Evolutionary conservation across 768 basidiomycete genomes (phyloP), one percentile per base, ranked within the genome.

Genomic region (Suillus ampliporus): DNA sequence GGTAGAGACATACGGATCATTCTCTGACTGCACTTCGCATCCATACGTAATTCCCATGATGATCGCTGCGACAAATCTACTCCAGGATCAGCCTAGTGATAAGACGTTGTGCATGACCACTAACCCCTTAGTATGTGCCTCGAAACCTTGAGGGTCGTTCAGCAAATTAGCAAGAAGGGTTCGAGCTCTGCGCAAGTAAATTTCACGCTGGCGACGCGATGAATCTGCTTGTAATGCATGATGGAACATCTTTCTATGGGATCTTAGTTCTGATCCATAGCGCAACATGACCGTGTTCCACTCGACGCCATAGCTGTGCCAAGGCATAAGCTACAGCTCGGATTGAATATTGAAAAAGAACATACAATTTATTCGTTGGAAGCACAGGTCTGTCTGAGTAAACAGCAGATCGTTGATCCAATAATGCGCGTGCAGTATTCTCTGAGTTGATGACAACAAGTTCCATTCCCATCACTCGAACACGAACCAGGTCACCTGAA

Each of bases 11-110:
- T 68, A 66, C 0, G 65, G 66, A 58, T 71, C 72, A 17, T 74
- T 63, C 15, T 59, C 60, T 4, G 66, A 60, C 10, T 46, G 34
- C 17, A 65, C 64, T 46, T 72, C 34, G 35, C 70, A 70, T 17
- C 65, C 72, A 54, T 68, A 69, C 0, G 59, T 67, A 43, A 71
- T 57, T 19, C 66, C 61, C 71, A 67, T 71, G 57, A 70, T 57
- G 34, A 66, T 51, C 3, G 72, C 66, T 21, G 63, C 61, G 3
- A 71, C 54, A 57, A 64, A 69, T 7, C 71, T 73, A 44, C n/a
- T 15, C 44, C 57, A 28, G 28, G 0, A 0, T 63, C 26, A 57
- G 6, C 21, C 15, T 52, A 14, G 34, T 14, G 51, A n/a, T 53
- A 8, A 14, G 14, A 54, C 15, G 17, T 5, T 3, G 3, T 14